Percentiles rank a stretch among this genome's conserved stretches.
phyloP scores from a whole-genome alignment of 75 land plant genomes.

The Selaginella moellendorffii region DNA sequence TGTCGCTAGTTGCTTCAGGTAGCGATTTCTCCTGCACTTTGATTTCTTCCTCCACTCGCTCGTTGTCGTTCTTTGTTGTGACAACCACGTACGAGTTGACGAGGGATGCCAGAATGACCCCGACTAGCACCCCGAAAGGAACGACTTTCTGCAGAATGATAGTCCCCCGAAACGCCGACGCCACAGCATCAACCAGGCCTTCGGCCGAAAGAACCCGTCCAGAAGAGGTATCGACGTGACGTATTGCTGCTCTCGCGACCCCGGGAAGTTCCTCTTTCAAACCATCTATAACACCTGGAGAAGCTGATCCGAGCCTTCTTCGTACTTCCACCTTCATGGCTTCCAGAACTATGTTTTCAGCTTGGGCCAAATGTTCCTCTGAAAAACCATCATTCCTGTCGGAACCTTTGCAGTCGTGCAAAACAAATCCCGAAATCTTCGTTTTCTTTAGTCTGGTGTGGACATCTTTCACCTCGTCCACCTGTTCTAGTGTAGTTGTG shows the following conservation, averaged over 20 bases:
- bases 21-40: background rate
- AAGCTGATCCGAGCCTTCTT: constrained; percentile 36
- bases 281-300: constrained; percentile 23
- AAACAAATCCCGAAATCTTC: background rate
- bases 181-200: constrained; percentile 25
- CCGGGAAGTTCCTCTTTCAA: constrained; percentile 47
- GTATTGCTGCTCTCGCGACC: constrained; percentile 44
- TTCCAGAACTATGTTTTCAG: constrained; percentile 33
- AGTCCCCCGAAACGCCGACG: constrained; percentile 35
- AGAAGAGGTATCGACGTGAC: constrained; percentile 8
- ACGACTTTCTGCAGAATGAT: constrained; percentile 36
- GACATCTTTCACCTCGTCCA: background rate
- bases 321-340: constrained; percentile 57
- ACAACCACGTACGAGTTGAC: constrained; percentile 31
- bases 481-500: no score
- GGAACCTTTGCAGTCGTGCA: background rate
- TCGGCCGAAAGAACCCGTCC: constrained; percentile 30
- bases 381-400: background rate
- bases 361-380: constrained; percentile 11
- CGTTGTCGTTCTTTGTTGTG: background rate
- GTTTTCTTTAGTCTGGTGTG: background rate
- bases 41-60: no score
- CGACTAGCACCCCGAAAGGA: constrained; percentile 76
- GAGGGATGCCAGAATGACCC: constrained; percentile 59
- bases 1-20: background rate